phyloP scores from a whole-genome alignment of 371 early-diverging fungal genomes.

The Phascolomyces articulosus region DNA sequence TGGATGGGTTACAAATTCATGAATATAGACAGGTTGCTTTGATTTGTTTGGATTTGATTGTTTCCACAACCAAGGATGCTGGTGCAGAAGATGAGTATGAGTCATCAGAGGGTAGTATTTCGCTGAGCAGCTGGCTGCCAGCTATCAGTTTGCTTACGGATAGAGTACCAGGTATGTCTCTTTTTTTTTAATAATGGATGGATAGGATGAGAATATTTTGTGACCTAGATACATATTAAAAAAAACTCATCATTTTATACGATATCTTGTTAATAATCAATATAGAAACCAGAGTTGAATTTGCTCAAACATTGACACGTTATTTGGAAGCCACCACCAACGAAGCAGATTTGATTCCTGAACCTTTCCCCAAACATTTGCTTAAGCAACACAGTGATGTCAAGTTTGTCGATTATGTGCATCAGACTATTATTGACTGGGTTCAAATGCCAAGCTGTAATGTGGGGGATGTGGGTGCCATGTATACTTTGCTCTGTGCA shows the following conservation, averaged over 20 bases:
- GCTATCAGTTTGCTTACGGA: conserved; percentile 42
- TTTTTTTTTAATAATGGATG: neutral
- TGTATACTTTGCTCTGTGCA: conserved; percentile 56
- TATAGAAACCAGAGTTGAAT: conserved; percentile 42
- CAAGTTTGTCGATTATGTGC: conserved; percentile 54
- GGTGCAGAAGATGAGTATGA: conserved; percentile 13
- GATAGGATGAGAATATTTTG: too few relatives aligned
- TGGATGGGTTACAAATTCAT: conserved; percentile 50
- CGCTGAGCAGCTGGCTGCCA: conserved; percentile 42
- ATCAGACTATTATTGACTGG: conserved; percentile 63
- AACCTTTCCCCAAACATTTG: conserved; percentile 33
- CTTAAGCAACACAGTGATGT: conserved; percentile 45
- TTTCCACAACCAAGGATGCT: conserved; percentile 21
- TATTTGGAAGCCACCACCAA: conserved; percentile 37
- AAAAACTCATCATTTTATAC: too few relatives aligned
- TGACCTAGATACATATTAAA: too few relatives aligned
- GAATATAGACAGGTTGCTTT: conserved; percentile 54
- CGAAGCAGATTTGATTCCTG: conserved; percentile 30
- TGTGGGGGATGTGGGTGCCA: conserved; percentile 62
- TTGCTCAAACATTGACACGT: conserved; percentile 31
- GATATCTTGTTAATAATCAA: too few relatives aligned
- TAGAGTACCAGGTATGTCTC: conserved; percentile 20
- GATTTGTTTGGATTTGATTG: conserved; percentile 46
- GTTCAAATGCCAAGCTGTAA: conserved; percentile 46
- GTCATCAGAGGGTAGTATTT: conserved; percentile 10